phyloP scores from a whole-genome alignment of 805 yeast species.

The Saccharomycopsis capsularis region DNA sequence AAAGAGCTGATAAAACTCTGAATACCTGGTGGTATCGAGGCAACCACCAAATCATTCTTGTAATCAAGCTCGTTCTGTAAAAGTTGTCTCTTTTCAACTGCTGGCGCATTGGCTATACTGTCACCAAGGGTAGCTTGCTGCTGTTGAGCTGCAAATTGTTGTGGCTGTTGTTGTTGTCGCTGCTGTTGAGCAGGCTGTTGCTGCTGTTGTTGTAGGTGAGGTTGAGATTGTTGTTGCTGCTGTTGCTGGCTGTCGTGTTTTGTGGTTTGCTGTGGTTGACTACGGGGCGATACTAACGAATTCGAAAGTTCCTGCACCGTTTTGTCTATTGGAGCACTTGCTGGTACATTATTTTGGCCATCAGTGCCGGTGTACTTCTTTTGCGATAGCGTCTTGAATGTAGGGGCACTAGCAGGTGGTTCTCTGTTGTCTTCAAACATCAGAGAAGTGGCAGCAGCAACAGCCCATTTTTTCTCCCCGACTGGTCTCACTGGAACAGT shows the following conservation, averaged over 20 bases:
- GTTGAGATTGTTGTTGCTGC: neutral
- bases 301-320: too few relatives aligned
- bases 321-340: too few relatives aligned
- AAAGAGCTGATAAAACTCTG: slow-evolving; percentile 28
- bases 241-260: too few relatives aligned
- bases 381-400: neutral
- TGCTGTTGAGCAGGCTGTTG: neutral
- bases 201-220: neutral
- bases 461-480: slow-evolving; percentile 50
- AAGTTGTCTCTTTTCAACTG: too few relatives aligned
- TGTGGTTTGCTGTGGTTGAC: too few relatives aligned
- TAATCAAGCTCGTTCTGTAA: neutral
- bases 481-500: slow-evolving; percentile 46
- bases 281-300: too few relatives aligned
- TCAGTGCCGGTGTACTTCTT: neutral
- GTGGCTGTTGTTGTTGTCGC: neutral
- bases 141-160: neutral
- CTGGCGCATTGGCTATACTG: too few relatives aligned
- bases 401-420: neutral
- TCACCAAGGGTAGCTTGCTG: too few relatives aligned
- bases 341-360: neutral
- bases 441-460: slow-evolving; percentile 40
- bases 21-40: slow-evolving; percentile 28
- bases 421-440: neutral
- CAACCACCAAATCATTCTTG: slow-evolving; percentile 10